Evolutionary conservation across 2,329 filamentous ascomycete genomes (phyloP), one percentile per base, ranked within the genome.

Genomic region (Lachnellula arida): DNA sequence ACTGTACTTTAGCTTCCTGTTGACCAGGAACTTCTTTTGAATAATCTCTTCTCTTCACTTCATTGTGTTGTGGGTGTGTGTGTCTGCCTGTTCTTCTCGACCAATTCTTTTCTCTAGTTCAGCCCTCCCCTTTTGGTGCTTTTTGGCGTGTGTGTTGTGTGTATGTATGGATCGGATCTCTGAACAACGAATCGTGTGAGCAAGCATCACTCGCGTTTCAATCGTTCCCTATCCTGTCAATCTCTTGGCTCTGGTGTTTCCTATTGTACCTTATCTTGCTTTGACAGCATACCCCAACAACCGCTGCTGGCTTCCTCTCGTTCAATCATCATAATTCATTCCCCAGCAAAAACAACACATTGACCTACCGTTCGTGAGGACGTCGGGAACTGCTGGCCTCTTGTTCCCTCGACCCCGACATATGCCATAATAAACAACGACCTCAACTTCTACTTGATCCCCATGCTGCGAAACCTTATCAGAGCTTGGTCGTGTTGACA

Each of bases 401-500:
- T 61, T 46, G 57, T 59, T 60, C 43, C 40, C 42, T 23, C 22
- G 32, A 58, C 42, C 39, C 35, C 49, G n/a, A 53, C 42, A 9
- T 42, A 55, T 23, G 37, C 37, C 35, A 50, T 25, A 40, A 44
- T 44, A 44, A 43, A 55, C 44, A 49, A 46, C 54, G 34, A 57
- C 49, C 48, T 55, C 15, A 47, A 50, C 51, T 51, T 17, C 53
- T 48, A 53, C 62, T 63, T 60, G 58, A 60, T 53, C 57, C 61
- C 55, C 55, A 67, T 68, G 66, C 64, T 59, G 58, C 54, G 46
- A 44, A 54, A 58, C 50, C 48, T 60, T 51, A 55, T 42, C 43
- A 48, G 44, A 25, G 47, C 34, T 49, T 53, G 62, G 63, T 67
- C 62, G 57, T 66, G 64, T 65, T 67, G 62, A 67, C 56, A 51